Evolutionary conservation across 1,284 basidiomycete genomes (phyloP).

Genomic region (Coniferiporia sulphurascens): DNA sequence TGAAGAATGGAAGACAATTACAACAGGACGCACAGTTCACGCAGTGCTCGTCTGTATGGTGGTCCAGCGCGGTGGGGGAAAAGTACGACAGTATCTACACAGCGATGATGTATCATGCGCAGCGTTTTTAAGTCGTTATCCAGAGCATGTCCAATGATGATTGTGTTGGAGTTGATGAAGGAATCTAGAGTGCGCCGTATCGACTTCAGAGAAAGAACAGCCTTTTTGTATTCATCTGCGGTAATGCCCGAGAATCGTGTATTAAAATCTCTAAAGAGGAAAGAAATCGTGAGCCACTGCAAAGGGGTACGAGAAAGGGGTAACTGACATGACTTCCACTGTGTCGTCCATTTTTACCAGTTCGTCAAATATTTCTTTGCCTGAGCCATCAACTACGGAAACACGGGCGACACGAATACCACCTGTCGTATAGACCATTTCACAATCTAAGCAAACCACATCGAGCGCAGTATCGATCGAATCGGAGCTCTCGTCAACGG

Average conservation of each 20-base stretch:
- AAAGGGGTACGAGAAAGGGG: constrained; percentile 1
- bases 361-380: constrained; percentile 75
- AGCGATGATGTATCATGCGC: constrained; percentile 74
- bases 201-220: constrained; percentile 58
- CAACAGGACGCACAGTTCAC: constrained; percentile 60
- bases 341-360: constrained; percentile 74
- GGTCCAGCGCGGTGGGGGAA: constrained; percentile 79
- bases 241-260: constrained; percentile 88
- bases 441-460: constrained; percentile 83
- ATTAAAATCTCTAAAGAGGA: constrained; percentile 69
- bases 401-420: constrained; percentile 85
- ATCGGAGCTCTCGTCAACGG: constrained; percentile 24
- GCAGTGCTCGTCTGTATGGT: constrained; percentile 74
- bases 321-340: constrained; percentile 70
- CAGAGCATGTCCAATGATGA: constrained; percentile 79
- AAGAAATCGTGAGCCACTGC: constrained; percentile 10
- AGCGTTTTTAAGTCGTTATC: constrained; percentile 90
- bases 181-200: constrained; percentile 64
- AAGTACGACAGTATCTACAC: constrained; percentile 80
- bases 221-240: constrained; percentile 51
- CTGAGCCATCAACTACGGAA: constrained; percentile 77
- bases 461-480: constrained; percentile 48
- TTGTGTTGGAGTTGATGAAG: constrained; percentile 72
- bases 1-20: background rate
- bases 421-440: constrained; percentile 90